These are phyloP conservation scores for Tulasnella sp. DNA, from an alignment of 768 basidiomycete species.

Conservation along the genomic window DNA sequence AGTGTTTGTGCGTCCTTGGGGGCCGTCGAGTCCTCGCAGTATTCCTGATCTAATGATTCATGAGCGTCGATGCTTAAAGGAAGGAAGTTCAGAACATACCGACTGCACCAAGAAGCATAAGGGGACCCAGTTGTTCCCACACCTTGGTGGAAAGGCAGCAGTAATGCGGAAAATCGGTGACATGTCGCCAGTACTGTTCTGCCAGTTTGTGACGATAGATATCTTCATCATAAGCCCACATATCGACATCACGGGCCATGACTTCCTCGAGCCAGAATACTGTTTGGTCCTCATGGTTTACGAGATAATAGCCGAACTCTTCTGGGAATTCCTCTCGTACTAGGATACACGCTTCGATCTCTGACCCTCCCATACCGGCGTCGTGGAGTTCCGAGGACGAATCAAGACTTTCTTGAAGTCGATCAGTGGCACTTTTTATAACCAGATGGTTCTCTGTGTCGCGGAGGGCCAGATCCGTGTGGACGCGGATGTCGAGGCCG, in stretches of 20 bases:
- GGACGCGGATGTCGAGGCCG: background rate
- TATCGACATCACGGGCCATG: background rate
- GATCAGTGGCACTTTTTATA: background rate
- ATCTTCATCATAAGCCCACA: background rate
- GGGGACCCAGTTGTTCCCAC: background rate
- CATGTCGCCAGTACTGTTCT: conserved; percentile 10
- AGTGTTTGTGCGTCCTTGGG: background rate
- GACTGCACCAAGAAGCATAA: background rate
- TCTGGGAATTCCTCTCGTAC: background rate
- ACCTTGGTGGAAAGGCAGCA: no score
- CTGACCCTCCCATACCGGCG: background rate
- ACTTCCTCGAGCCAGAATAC: conserved; percentile 22
- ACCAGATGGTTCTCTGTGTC: background rate
- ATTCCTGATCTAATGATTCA: background rate
- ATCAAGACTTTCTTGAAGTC: background rate
- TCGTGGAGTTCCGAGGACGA: background rate
- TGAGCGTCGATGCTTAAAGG: background rate
- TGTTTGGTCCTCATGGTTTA: conserved; percentile 1
- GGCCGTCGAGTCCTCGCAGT: conserved; percentile 20
- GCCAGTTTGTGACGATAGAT: background rate
- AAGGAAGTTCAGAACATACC: background rate
- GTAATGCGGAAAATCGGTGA: conserved; percentile 5
- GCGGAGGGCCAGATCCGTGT: background rate
- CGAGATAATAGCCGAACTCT: conserved; percentile 7
- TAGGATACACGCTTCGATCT: background rate